Percentiles rank a stretch among this genome's conserved stretches.
These are phyloP conservation scores for Passiflora organensis DNA, from an alignment of 345 rosid species.

Conservation along the genomic window DNA sequence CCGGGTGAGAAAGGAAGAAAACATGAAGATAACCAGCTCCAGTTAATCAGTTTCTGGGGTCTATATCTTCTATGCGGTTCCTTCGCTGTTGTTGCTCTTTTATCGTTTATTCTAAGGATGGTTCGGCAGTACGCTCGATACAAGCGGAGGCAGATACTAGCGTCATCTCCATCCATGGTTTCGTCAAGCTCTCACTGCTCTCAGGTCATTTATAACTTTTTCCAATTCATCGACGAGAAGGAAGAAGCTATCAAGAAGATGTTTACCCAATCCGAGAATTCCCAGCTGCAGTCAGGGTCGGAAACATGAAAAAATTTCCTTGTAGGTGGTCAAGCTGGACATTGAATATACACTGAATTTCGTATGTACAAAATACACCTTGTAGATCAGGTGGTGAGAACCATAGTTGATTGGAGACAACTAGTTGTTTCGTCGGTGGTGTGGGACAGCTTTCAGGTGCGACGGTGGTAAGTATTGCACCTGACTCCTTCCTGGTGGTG, in stretches of 20 bases:
- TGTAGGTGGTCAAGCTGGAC: too few relatives aligned
- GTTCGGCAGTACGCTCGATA: constrained; percentile 17
- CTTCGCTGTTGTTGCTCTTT: constrained; percentile 5
- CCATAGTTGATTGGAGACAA: too few relatives aligned
- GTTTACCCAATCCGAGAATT: constrained; percentile 38
- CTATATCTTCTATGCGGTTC: constrained; percentile 13
- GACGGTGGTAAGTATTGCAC: too few relatives aligned
- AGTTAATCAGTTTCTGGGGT: constrained; percentile 19
- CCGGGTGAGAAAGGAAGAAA: constrained; percentile 1
- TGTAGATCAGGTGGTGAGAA: too few relatives aligned
- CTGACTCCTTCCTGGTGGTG: too few relatives aligned
- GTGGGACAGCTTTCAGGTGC: too few relatives aligned
- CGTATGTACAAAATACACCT: too few relatives aligned
- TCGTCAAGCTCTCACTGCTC: constrained; percentile 29
- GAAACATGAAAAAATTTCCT: constrained; percentile 10
- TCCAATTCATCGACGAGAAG: constrained; percentile 71
- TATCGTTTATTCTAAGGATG: constrained; percentile 1
- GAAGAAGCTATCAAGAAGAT: constrained; percentile 76
- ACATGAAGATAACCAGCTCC: constrained; percentile 3
- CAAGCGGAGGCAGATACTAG: constrained; percentile 38
- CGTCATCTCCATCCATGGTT: constrained; percentile 11
- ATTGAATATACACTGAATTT: too few relatives aligned
- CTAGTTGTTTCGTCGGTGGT: too few relatives aligned
- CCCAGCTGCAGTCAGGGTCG: constrained; percentile 24
- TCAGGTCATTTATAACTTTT: constrained; percentile 41